Evolutionary conservation across 768 basidiomycete genomes (phyloP), one percentile per base, ranked within the genome.

Genomic region (Auricularia auricula-judae): DNA sequence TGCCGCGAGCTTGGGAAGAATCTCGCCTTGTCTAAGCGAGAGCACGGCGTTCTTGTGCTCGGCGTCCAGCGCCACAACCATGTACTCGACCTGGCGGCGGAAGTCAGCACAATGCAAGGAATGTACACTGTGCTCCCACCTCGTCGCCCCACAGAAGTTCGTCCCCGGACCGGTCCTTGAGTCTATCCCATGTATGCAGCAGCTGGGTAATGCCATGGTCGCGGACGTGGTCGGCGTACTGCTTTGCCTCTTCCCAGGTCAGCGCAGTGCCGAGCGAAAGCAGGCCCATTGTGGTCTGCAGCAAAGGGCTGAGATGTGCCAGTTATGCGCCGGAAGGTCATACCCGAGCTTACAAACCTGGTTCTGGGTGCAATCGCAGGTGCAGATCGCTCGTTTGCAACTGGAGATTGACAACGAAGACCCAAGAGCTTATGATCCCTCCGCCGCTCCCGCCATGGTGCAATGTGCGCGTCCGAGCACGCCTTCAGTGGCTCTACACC

Each of bases 121-220:
- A 29, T 29, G 23, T 42, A 47, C n/a, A 14, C 11, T 71, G 58
- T 53, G 63, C 69, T 29, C 67, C 61, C 74, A 96, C 96, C 88
- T 99, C 97, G 72, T 99, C 97, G 18, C 97, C 97, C 97, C 97
- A 99, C 11, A 97, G 82, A 36, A 99, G 79, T 67, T 93, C 90
- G 71, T 98, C 94, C 1, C 94, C 95, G 23, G 84, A 83, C 67
- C 91, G 82, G 72, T 92, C 89, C 81, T 97, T 98, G 72, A 95
- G 81, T 60, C 86, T 84, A 71, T 94, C 86, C 93, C 94, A 99
- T 61, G 86, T 92, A 70, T 95, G 83, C 63, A 99, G 76, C 74
- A 99, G 96, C 76, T 99, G 97, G 5, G 89, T 87, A 71, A 98
- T 93, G 58, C 97, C 97, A 74, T 98, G 95, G 62, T 79, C 77